Base-by-base conservation (phyloP, 805 yeast genomes). In the Wickerhamiella lipophila region DNA sequence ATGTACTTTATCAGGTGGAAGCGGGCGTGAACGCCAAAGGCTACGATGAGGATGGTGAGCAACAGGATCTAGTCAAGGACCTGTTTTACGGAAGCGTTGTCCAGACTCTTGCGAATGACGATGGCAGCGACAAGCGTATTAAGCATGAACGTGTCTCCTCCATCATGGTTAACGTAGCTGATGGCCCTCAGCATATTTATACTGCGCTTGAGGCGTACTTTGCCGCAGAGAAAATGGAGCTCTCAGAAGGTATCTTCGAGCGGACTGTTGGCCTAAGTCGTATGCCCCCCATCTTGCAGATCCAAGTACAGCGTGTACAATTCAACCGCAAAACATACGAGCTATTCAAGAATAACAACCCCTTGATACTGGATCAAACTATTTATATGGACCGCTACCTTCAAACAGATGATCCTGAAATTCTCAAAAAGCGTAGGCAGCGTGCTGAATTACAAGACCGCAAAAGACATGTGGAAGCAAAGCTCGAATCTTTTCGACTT, bases 261-360 rank as follows among this genome's bases (percentile, higher is more conserved):
- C 76, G 94, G 60, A 74, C 83, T 0, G 74, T 88, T 42, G 76
- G 88, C 0, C 74, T 89, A 3, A 71, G 76, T 8, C 72, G 77
- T 49, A 66, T 86, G 18, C 98, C 98, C 0, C 78, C 79, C 5
- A 75, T 92, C 46, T 64, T 92, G 44, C 98, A 92, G 62, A 76
- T 92, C 44, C 98, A 92, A 61, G 83, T 92, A 6, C 97, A 88
- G 65, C 73, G 98, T 60, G 97, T 92, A 0, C 84, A 85, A 61
- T 92, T 81, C 62, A 96, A 92, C 60, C 72, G 87, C 41, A 80
- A 71, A 49, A 66, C 74, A 12, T 72, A 79, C 46, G 74, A 80
- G 64, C 85, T 94, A 0, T 84, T 84, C 59, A 92, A 92, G 61
- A 80, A 87, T 2, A 73, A 76, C 39, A 87, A 82, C 50, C 94